Percentiles rank a stretch among this genome's conserved stretches.
Evolutionary conservation across 371 early-diverging fungal genomes (phyloP).

Genomic region (Globomyces sp.): DNA sequence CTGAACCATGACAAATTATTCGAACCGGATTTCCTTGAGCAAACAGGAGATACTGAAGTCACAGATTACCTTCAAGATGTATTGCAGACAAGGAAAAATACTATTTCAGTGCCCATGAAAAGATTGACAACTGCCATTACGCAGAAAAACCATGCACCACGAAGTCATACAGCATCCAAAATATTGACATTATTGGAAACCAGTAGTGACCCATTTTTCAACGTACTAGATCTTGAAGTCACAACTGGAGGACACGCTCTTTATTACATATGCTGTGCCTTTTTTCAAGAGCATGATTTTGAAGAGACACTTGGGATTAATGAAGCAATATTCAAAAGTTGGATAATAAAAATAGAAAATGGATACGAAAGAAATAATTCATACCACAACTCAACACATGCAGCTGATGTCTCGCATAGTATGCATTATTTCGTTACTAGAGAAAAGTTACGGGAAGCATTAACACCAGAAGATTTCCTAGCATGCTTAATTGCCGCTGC

Average conservation of each 20-base stretch:
- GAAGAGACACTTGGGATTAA: conserved; percentile 25
- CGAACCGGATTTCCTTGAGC: conserved; percentile 37
- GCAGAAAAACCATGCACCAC: not conserved
- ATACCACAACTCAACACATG: conserved; percentile 55
- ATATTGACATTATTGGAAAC: conserved; percentile 24
- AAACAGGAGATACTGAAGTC: conserved; percentile 45
- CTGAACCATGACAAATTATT: conserved; percentile 46
- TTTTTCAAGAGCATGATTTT: conserved; percentile 38
- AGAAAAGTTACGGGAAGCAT: conserved; percentile 19
- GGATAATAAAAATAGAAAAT: conserved; percentile 37
- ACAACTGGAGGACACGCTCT: conserved; percentile 34
- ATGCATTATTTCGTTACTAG: conserved; percentile 43
- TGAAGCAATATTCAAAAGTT: conserved; percentile 31
- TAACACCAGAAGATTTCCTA: conserved; percentile 41
- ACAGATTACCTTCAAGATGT: conserved; percentile 44
- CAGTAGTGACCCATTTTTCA: conserved; percentile 39
- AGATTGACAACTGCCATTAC: not conserved
- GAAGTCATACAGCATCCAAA: conserved; percentile 11
- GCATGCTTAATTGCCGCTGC: conserved; percentile 45
- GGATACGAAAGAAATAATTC: conserved; percentile 47
- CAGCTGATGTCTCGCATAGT: conserved; percentile 50
- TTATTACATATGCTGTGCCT: conserved; percentile 34
- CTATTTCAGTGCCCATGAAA: conserved; percentile 11
- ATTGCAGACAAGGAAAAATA: conserved; percentile 26
- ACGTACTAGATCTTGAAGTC: conserved; percentile 38